Conservation (phyloP, 2,329 filamentous ascomycete genomes). For the Davidsoniella australis region DNA sequence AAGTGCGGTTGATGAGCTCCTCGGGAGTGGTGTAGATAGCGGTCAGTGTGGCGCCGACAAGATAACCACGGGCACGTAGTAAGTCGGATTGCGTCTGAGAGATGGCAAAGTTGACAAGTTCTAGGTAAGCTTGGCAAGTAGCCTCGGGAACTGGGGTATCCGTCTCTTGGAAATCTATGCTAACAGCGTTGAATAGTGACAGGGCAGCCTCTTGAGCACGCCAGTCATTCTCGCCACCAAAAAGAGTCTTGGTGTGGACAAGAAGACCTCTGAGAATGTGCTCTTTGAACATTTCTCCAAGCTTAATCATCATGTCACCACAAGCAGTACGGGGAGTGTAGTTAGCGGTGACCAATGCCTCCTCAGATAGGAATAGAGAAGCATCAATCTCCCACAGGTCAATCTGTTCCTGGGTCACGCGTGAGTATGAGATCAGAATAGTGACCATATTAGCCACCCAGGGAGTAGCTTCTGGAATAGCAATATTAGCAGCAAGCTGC, state of each 20-base stretch:
- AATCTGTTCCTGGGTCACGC: conserved; percentile 84
- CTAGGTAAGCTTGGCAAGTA: conserved; percentile 58
- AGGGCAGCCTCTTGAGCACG: conserved; percentile 61
- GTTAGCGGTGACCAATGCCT: conserved; percentile 86
- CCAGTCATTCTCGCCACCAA: conserved; percentile 40
- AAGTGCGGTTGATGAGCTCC: conserved; percentile 51
- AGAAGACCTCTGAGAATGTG: conserved; percentile 65
- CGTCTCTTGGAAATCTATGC: conserved; percentile 28
- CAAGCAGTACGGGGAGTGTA: conserved; percentile 90
- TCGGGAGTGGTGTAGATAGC: conserved; percentile 48
- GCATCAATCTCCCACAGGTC: conserved; percentile 93
- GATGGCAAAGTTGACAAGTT: conserved; percentile 65
- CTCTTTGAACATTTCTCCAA: conserved; percentile 73
- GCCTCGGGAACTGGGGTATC: conserved; percentile 70
- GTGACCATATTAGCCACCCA: conserved; percentile 85
- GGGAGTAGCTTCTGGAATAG: conserved; percentile 43
- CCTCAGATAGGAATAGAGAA: conserved; percentile 87
- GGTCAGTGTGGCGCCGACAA: conserved; percentile 67
- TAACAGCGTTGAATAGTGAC: conserved; percentile 60
- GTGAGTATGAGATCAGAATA: conserved; percentile 67
- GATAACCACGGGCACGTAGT: conserved; percentile 69
- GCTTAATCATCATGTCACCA: conserved; percentile 79
- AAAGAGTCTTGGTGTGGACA: conserved; percentile 57
- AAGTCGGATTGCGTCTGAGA: conserved; percentile 53
- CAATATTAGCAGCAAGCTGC: conserved; percentile 44